Evolutionary conservation across 2,329 filamentous ascomycete species (phyloP).

Genomic region (Canariomyces notabilis): DNA sequence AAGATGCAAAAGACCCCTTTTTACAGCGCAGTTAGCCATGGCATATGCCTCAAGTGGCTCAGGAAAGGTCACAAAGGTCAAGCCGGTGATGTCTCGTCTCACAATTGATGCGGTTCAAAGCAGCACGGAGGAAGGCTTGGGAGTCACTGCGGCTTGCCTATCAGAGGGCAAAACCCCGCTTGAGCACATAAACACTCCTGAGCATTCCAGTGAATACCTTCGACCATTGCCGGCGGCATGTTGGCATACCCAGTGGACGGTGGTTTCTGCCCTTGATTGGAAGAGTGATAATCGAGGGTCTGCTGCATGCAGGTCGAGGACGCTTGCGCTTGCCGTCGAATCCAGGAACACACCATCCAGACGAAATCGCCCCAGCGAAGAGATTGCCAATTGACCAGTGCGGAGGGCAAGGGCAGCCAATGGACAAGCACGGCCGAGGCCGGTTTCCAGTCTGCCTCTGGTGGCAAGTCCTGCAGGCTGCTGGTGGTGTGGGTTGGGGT

Average conservation of each 20-base stretch:
- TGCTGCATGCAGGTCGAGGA: conserved; percentile 12
- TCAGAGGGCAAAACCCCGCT: neutral
- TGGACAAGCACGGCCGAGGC: conserved; percentile 13
- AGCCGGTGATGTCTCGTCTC: too few species aligned
- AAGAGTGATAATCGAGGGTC: conserved; percentile 12
- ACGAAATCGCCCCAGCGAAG: conserved; percentile 11
- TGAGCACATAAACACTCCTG: neutral
- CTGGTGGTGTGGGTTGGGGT: conserved; percentile 5
- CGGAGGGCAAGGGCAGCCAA: conserved; percentile 19
- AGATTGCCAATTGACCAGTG: conserved; percentile 18
- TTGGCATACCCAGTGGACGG: conserved; percentile 3
- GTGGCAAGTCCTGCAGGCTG: conserved; percentile 11
- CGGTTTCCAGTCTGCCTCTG: conserved; percentile 16
- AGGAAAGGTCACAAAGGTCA: neutral
- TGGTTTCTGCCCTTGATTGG: conserved; percentile 15
- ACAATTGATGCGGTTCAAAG: neutral
- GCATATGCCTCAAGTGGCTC: conserved; percentile 3
- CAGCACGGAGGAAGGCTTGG: neutral
- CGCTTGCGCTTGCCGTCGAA: neutral
- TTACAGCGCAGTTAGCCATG: conserved; percentile 2
- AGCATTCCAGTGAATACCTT: neutral
- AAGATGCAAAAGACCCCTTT: neutral
- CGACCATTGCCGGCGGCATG: neutral
- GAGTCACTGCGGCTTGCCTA: neutral
- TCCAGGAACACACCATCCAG: conserved; percentile 4